These are phyloP conservation scores for Diaporthe ilicicola DNA, from an alignment of 2,329 filamentous ascomycete genomes.

Conservation along the genomic window DNA sequence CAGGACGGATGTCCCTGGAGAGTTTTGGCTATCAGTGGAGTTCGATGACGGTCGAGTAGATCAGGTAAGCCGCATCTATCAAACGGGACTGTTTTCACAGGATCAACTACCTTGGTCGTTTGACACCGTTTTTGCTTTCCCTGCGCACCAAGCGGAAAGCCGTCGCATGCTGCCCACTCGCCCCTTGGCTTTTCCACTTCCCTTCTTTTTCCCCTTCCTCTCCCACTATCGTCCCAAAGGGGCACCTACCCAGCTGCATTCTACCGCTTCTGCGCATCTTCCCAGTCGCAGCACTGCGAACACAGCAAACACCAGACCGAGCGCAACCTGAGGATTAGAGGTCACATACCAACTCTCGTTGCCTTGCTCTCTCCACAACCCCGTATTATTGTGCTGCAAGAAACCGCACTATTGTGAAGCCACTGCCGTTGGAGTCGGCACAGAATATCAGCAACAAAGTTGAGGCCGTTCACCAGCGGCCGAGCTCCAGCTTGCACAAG, in stretches of 20 bases:
- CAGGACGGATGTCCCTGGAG: constrained; percentile 36
- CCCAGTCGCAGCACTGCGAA: neutral
- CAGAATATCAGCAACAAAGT: neutral
- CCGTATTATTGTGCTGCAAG: neutral
- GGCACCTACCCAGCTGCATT: neutral
- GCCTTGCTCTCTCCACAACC: neutral
- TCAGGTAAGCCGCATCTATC: constrained; percentile 48
- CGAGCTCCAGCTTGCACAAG: neutral
- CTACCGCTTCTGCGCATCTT: neutral
- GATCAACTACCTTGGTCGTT: neutral
- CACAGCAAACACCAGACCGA: neutral
- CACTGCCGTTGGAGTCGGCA: neutral
- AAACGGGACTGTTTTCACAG: too few relatives aligned
- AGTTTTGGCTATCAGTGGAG: constrained; percentile 48
- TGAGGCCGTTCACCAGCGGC: neutral
- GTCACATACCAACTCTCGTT: neutral
- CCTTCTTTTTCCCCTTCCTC: neutral
- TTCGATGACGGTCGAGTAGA: constrained; percentile 57
- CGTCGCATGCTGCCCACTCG: neutral
- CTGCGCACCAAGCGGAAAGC: neutral
- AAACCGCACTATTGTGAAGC: neutral
- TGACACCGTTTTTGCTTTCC: neutral
- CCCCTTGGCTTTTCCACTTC: neutral
- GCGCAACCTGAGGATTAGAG: too few relatives aligned
- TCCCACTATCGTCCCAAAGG: neutral